A percentile compares a stretch with the other conserved stretches of the same genome.
phyloP scores from a whole-genome alignment of 495 filamentous ascomycete species.

The Staphylotrichum tortipilum region DNA sequence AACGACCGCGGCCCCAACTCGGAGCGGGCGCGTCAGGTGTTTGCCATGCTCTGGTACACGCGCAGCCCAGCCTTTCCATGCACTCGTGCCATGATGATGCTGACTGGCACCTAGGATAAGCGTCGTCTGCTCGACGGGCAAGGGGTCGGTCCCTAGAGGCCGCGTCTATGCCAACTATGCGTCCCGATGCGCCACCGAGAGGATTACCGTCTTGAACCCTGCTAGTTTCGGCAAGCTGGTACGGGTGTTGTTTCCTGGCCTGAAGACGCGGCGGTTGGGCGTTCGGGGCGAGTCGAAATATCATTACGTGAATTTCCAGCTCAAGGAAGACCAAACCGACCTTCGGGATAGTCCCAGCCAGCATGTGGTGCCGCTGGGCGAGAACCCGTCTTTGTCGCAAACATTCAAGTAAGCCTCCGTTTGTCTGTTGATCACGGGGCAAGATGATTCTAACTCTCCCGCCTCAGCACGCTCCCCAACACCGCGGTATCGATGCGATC shows the following conservation, averaged over 20 bases:
- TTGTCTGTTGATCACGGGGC: not conserved
- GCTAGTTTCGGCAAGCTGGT: constrained; percentile 97
- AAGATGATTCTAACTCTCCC: constrained; percentile 5
- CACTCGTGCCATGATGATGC: constrained; percentile 10
- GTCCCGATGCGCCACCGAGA: constrained; percentile 77
- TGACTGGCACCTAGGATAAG: constrained; percentile 56
- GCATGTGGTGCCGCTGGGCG: constrained; percentile 30
- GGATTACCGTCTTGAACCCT: constrained; percentile 87
- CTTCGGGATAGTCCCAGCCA: constrained; percentile 28
- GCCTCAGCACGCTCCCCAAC: constrained; percentile 21
- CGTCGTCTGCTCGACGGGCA: constrained; percentile 68
- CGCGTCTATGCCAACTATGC: constrained; percentile 93
- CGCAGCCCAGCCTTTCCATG: constrained; percentile 8
- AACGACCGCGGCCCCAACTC: constrained; percentile 64
- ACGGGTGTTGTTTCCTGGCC: constrained; percentile 85
- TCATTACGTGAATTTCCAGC: constrained; percentile 83
- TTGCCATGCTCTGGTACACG: constrained; percentile 97
- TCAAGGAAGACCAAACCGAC: constrained; percentile 55
- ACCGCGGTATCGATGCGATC: constrained; percentile 20
- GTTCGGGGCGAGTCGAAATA: constrained; percentile 97
- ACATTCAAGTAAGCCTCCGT: constrained; percentile 30
- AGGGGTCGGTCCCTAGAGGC: constrained; percentile 78
- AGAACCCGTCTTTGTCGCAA: constrained; percentile 30
- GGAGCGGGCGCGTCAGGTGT: constrained; percentile 91
- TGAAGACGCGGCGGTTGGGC: constrained; percentile 84